Evolutionary conservation across 192 early-diverging fungal species (phyloP).

Genomic region (Linnemannia exigua): DNA sequence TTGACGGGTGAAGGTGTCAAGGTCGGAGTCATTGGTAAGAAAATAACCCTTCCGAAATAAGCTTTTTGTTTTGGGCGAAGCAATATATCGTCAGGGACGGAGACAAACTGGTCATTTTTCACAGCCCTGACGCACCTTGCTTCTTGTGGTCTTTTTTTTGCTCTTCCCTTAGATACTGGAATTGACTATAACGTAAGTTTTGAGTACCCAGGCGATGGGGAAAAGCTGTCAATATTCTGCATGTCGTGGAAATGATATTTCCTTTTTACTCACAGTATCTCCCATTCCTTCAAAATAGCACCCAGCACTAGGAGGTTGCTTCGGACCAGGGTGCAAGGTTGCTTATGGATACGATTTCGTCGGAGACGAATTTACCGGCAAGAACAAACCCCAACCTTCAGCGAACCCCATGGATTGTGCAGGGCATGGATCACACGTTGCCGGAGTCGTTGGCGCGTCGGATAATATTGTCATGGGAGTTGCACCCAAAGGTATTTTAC

Average conservation of each 20-base stretch:
- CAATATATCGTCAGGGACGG: no score
- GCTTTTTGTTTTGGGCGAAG: background rate
- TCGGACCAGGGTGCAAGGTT: constrained; percentile 68
- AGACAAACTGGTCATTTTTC: no score
- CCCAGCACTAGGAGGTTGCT: constrained; percentile 74
- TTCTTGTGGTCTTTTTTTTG: background rate
- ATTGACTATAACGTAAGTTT: constrained; percentile 53
- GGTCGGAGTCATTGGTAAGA: constrained; percentile 66
- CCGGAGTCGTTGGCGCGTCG: constrained; percentile 77
- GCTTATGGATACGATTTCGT: constrained; percentile 73
- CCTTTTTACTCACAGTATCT: background rate
- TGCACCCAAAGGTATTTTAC: constrained; percentile 75
- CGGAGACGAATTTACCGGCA: constrained; percentile 62
- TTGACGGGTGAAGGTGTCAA: constrained; percentile 38
- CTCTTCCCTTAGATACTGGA: constrained; percentile 54
- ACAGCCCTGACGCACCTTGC: background rate
- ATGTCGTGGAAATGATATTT: no score
- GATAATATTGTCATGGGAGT: constrained; percentile 74
- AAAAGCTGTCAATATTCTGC: no score
- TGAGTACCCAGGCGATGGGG: no score
- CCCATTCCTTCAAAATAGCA: constrained; percentile 39
- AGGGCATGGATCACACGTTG: constrained; percentile 74
- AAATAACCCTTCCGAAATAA: background rate
- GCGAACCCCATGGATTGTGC: constrained; percentile 70
- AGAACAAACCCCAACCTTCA: constrained; percentile 54